These are phyloP conservation scores for Teratosphaeriaceae sp. DNA, from an alignment of 2,329 filamentous ascomycete species.

Conservation along the genomic window DNA sequence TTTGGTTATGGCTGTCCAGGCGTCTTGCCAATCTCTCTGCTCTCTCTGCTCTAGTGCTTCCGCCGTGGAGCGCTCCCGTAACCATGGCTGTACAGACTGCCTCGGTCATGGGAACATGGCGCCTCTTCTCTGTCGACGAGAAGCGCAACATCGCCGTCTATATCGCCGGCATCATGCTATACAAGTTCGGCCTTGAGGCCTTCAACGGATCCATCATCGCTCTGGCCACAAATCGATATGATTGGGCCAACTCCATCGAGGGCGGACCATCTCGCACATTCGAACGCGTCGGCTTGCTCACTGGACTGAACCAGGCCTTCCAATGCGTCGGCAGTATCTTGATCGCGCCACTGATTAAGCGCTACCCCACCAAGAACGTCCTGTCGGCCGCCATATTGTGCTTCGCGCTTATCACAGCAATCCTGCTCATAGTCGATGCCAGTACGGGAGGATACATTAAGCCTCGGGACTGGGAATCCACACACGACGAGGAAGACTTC, in stretches of 20 bases:
- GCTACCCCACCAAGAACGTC: slow-evolving; percentile 1
- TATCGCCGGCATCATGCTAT: neutral
- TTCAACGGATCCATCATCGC: neutral
- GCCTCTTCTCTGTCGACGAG: neutral
- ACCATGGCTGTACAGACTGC: neutral
- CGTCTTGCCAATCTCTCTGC: too few species aligned
- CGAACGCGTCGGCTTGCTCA: neutral
- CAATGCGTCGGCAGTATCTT: neutral
- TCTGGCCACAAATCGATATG: neutral
- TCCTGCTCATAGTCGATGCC: neutral
- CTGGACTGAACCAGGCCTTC: neutral
- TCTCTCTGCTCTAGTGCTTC: too few species aligned
- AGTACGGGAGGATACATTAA: neutral
- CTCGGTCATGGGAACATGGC: neutral
- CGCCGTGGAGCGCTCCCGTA: too few species aligned
- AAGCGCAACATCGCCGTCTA: slow-evolving; percentile 1
- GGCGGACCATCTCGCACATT: neutral
- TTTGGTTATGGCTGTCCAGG: too few species aligned
- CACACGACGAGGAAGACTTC: neutral
- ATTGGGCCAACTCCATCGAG: neutral
- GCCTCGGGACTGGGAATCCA: neutral
- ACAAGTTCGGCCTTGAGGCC: slow-evolving; percentile 1
- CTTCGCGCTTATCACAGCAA: neutral
- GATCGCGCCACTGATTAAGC: neutral
- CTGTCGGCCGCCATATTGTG: neutral